phyloP scores from a whole-genome alignment of 768 basidiomycete genomes.

The Mycena albidolilacea region DNA sequence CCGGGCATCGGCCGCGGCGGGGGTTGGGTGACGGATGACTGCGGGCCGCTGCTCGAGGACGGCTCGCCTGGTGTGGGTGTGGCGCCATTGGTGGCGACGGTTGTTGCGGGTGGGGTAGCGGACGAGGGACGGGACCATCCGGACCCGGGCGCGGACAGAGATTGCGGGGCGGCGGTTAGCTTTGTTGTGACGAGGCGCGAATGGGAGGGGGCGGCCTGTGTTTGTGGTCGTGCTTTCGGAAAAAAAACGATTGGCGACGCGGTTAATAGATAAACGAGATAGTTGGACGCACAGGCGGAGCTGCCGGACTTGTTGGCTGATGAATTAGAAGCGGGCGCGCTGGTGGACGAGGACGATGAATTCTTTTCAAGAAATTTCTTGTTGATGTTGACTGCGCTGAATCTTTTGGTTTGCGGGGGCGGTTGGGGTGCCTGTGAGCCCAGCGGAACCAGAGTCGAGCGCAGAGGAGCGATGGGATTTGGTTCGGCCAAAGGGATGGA shows the following conservation, averaged over 20 bases:
- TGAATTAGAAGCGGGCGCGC: conserved; percentile 60
- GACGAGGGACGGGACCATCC: conserved; percentile 89
- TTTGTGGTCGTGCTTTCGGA: conserved; percentile 67
- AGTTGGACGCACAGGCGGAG: conserved; percentile 64
- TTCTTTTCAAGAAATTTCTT: conserved; percentile 98
- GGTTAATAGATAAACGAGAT: conserved; percentile 15
- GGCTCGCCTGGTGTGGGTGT: conserved; percentile 31
- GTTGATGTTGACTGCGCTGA: conserved; percentile 92
- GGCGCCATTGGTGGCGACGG: conserved; percentile 62
- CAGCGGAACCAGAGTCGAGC: conserved; percentile 63
- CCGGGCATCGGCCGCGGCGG: conserved; percentile 26
- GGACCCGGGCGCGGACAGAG: conserved; percentile 69
- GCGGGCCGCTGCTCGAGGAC: conserved; percentile 23
- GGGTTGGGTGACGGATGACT: conserved; percentile 21
- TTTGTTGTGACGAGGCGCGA: conserved; percentile 91
- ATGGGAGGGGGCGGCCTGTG: conserved; percentile 71
- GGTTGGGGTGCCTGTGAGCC: conserved; percentile 55
- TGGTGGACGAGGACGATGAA: conserved; percentile 65
- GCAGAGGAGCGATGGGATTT: conserved; percentile 45
- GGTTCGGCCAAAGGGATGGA: conserved; percentile 29
- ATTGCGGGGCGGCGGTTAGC: conserved; percentile 77
- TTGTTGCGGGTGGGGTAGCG: conserved; percentile 74
- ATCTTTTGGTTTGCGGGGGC: conserved; percentile 81
- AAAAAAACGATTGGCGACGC: conserved; percentile 25
- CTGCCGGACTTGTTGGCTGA: conserved; percentile 65